Conservation (phyloP, 2,329 filamentous ascomycete species). For the Cercospora sojina region DNA sequence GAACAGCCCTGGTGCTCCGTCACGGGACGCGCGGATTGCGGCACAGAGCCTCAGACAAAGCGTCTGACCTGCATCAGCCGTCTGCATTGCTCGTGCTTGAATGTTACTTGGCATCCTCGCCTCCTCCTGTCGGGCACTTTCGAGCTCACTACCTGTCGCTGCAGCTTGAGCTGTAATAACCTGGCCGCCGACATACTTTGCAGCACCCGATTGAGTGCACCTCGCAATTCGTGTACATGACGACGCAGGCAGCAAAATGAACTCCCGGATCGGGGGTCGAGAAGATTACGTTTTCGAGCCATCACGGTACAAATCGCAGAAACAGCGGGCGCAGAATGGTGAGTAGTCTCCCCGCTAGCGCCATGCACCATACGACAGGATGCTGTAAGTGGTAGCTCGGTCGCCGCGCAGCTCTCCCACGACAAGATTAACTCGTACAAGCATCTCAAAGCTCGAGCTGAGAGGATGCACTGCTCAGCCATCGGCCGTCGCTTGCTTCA, state of each 20-base stretch:
- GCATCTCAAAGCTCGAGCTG: not conserved
- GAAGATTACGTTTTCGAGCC: slow-evolving; percentile 3
- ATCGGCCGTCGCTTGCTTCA: not conserved
- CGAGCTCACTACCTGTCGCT: not conserved
- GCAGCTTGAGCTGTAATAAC: not conserved
- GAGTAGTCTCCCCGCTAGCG: not conserved
- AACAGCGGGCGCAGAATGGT: not conserved
- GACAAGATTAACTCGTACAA: not conserved
- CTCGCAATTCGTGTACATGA: slow-evolving; percentile 3
- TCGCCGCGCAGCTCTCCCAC: not conserved
- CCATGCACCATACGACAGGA: not conserved
- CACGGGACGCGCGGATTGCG: not conserved
- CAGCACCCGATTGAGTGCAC: not conserved
- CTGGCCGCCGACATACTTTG: not conserved
- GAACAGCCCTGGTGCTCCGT: not conserved
- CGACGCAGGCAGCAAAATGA: slow-evolving; percentile 1
- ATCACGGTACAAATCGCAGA: slow-evolving; percentile 15
- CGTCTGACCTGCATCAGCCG: slow-evolving; percentile 1
- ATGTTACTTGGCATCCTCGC: slow-evolving; percentile 1
- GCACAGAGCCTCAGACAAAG: not conserved
- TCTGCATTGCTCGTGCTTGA: not conserved
- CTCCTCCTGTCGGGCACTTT: not conserved
- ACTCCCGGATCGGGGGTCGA: not conserved
- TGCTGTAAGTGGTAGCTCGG: not conserved
- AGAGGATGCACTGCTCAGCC: not conserved